Evolutionary conservation across 192 early-diverging fungal genomes (phyloP).

Genomic region (Gaertneriomyces semiglobifer): DNA sequence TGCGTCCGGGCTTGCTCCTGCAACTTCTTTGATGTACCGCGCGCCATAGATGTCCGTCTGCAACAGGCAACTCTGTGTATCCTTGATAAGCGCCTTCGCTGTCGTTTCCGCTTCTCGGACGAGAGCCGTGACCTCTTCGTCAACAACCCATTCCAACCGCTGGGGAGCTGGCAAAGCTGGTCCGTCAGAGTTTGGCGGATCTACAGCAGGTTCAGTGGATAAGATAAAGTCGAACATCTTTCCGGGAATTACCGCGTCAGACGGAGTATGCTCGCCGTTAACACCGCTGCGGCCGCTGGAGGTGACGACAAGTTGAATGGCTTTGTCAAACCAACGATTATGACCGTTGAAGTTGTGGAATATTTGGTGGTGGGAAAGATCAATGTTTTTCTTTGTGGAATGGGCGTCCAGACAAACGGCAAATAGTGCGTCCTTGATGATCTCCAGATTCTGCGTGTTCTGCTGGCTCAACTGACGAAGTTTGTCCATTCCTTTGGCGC

Average conservation of each 20-base stretch:
- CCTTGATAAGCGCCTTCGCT: constrained; percentile 60
- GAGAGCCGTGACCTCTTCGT: constrained; percentile 45
- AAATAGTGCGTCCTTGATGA: constrained; percentile 80
- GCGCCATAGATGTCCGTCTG: constrained; percentile 74
- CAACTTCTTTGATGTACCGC: constrained; percentile 77
- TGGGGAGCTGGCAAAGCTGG: constrained; percentile 48
- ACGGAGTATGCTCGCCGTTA: constrained; percentile 95
- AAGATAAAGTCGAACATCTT: constrained; percentile 72
- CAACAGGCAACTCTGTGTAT: constrained; percentile 69
- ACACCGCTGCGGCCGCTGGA: constrained; percentile 82
- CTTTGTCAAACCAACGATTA: constrained; percentile 98
- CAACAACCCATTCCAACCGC: constrained; percentile 70
- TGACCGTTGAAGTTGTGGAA: constrained; percentile 72
- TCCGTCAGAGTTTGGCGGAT: constrained; percentile 34
- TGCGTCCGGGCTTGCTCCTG: constrained; percentile 80
- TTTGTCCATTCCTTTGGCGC: constrained; percentile 57
- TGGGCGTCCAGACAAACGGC: constrained; percentile 82
- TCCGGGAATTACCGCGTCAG: constrained; percentile 85
- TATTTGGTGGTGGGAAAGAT: constrained; percentile 66
- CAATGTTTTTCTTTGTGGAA: constrained; percentile 53
- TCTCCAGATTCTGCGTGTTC: constrained; percentile 57
- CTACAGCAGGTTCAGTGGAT: constrained; percentile 53
- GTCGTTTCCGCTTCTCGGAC: constrained; percentile 65
- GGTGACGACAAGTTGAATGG: constrained; percentile 81
- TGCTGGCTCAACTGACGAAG: constrained; percentile 24